phyloP scores from a whole-genome alignment of 805 yeast species.

The Metschnikowia rubicola region DNA sequence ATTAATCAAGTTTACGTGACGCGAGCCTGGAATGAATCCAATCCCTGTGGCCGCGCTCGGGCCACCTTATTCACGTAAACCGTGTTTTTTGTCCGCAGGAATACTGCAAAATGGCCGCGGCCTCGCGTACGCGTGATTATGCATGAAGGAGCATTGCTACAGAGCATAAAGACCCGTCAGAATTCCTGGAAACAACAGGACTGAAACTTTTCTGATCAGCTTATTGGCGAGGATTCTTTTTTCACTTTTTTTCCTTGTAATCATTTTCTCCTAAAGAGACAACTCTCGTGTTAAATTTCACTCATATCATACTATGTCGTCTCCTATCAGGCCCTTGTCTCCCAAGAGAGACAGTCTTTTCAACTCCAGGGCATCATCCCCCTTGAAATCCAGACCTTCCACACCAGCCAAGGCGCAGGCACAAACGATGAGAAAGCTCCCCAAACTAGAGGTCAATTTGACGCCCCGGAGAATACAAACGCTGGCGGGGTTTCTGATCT shows the following conservation, averaged over 20 bases:
- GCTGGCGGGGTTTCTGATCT: constrained; percentile 14
- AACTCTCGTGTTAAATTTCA: not conserved
- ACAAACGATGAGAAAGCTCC: constrained; percentile 11
- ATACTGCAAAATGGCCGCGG: not conserved
- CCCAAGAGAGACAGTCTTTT: constrained; percentile 14
- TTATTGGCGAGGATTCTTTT: not conserved
- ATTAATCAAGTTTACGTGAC: too few relatives aligned
- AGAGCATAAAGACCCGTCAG: not conserved
- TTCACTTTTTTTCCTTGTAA: not conserved
- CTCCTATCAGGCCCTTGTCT: constrained; percentile 17
- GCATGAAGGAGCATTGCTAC: constrained; percentile 3
- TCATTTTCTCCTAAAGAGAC: not conserved
- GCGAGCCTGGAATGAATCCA: too few relatives aligned
- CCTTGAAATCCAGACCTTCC: constrained; percentile 13
- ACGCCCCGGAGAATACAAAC: constrained; percentile 2
- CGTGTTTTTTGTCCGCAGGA: constrained; percentile 1
- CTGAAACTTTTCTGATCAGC: not conserved
- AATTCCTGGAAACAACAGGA: not conserved
- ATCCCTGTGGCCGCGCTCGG: not conserved
- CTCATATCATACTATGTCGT: constrained; percentile 4
- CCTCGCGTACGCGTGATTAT: constrained; percentile 6
- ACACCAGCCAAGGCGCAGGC: constrained; percentile 12
- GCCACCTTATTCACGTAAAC: not conserved
- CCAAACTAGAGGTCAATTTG: constrained; percentile 9
- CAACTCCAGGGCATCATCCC: constrained; percentile 18